A percentile compares a stretch with the other conserved stretches of the same genome.
Evolutionary conservation across 176 grass and related monocot genomes (phyloP).

Genomic region (Tuctoria greenei): DNA sequence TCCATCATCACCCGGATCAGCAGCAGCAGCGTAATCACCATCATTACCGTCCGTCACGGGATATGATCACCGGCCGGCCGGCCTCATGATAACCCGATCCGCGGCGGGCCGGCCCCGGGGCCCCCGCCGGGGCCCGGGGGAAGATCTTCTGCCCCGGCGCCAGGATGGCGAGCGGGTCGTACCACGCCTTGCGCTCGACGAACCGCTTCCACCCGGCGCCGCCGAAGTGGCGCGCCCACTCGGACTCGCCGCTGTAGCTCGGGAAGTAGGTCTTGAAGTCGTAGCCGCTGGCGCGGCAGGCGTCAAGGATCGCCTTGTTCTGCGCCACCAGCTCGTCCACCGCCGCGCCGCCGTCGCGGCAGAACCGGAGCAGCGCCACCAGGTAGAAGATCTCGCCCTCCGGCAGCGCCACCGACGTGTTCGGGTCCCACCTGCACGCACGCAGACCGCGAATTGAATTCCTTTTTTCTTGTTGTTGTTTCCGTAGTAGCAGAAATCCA

Average conservation of each 20-base stretch:
- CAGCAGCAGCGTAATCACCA: constrained; percentile 21
- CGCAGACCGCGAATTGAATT: no score
- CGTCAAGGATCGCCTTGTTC: constrained; percentile 57
- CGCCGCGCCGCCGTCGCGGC: constrained; percentile 45
- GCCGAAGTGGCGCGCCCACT: constrained; percentile 83
- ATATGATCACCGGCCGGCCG: background rate
- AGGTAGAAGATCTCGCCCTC: constrained; percentile 86
- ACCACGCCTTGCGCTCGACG: constrained; percentile 56
- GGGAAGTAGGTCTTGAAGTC: constrained; percentile 94
- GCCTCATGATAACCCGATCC: no score
- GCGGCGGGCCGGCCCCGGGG: no score
- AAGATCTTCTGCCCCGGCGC: constrained; percentile 91
- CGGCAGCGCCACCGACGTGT: constrained; percentile 77
- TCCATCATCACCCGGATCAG: constrained; percentile 36
- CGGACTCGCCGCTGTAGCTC: constrained; percentile 44
- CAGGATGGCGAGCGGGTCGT: constrained; percentile 74
- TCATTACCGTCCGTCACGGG: constrained; percentile 13
- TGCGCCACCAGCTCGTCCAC: constrained; percentile 64
- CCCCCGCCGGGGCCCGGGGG: constrained; percentile 24
- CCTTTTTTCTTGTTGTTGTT: no score
- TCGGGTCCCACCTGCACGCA: constrained; percentile 70
- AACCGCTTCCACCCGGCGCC: constrained; percentile 58
- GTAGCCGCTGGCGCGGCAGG: constrained; percentile 68
- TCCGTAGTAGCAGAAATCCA: no score
- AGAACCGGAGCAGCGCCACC: constrained; percentile 88